phyloP scores from a whole-genome alignment of 2,329 filamentous ascomycete genomes.

The Colletotrichum salicis region DNA sequence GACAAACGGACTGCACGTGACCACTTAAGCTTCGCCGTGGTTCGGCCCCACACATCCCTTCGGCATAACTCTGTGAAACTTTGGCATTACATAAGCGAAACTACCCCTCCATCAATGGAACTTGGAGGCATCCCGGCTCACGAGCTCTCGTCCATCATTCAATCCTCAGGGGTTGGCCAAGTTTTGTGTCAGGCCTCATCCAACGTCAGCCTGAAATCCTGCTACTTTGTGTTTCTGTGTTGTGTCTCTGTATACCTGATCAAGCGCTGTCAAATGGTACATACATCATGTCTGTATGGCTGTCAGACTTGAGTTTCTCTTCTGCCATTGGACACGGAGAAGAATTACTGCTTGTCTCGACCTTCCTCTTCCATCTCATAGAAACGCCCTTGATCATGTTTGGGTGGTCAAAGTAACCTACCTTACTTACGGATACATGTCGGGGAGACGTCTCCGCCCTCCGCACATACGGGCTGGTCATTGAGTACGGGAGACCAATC shows the following conservation, averaged over 20 bases:
- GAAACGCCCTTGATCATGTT: neutral
- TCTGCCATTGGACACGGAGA: neutral
- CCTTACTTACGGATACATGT: neutral
- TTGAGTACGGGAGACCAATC: neutral
- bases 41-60: neutral
- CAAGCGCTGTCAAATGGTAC: neutral
- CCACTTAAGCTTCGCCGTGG: conserved; percentile 13
- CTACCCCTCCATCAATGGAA: neutral
- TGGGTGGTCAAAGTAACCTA: neutral
- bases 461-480: neutral
- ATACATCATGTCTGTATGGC: neutral
- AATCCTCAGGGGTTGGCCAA: too few relatives aligned
- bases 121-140: too few relatives aligned
- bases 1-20: conserved; percentile 1
- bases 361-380: neutral
- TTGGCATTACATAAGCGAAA: neutral
- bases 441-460: neutral
- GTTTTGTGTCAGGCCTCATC: neutral
- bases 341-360: neutral
- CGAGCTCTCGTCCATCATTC: too few relatives aligned
- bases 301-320: neutral
- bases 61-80: neutral
- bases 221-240: neutral
- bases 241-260: neutral
- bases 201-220: neutral